Evolutionary conservation across 208 protist species (phyloP).

Genomic region (Trypanosoma rangeli): DNA sequence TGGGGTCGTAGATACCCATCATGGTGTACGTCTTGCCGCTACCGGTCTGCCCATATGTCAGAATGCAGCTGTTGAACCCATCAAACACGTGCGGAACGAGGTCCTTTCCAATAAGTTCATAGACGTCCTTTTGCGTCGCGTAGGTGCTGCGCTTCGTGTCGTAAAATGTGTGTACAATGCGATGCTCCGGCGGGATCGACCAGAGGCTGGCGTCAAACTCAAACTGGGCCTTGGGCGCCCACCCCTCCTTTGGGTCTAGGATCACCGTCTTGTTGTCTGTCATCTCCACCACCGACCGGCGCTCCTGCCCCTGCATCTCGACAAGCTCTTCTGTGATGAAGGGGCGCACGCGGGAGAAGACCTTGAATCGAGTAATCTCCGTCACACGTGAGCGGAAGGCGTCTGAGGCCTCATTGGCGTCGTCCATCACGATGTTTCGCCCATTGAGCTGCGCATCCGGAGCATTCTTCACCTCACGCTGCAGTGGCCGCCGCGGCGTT

Average conservation of each 20-base stretch:
- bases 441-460: constrained; percentile 20
- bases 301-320: constrained; percentile 83
- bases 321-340: constrained; percentile 89
- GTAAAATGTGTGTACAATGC: constrained; percentile 81
- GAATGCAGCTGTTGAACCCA: constrained; percentile 91
- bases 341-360: constrained; percentile 81
- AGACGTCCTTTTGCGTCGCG: constrained; percentile 88
- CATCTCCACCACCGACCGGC: constrained; percentile 90
- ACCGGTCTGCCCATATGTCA: constrained; percentile 93
- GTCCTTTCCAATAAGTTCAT: constrained; percentile 88
- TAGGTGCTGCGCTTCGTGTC: constrained; percentile 74
- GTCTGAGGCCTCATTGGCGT: constrained; percentile 63
- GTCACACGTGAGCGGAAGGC: constrained; percentile 79
- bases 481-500: constrained; percentile 15
- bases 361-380: constrained; percentile 88
- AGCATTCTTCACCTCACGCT: not conserved
- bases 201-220: constrained; percentile 90
- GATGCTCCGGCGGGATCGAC: constrained; percentile 87
- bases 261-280: constrained; percentile 83
- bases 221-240: constrained; percentile 87
- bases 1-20: constrained; percentile 86
- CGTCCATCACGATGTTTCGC: constrained; percentile 38
- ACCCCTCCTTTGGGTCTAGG: constrained; percentile 84
- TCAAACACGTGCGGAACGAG: constrained; percentile 93
- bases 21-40: constrained; percentile 93